Evolutionary conservation across 495 filamentous ascomycete species (phyloP).

Genomic region (Ascobolus immersus): DNA sequence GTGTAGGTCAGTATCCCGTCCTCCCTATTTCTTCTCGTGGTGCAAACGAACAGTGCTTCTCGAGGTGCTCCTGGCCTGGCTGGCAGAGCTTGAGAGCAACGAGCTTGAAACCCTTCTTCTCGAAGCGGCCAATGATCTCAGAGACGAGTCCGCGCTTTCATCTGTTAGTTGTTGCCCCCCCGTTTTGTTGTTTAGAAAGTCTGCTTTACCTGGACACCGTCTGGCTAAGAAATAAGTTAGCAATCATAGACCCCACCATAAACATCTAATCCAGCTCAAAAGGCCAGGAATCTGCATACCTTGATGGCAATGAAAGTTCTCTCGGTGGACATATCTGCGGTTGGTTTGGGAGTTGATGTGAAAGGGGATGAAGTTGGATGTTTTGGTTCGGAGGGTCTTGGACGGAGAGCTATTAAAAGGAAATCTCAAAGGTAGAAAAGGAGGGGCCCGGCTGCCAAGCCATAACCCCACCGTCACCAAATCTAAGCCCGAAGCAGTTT

Average conservation of each 20-base stretch:
- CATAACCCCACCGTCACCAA: no score
- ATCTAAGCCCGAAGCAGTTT: no score
- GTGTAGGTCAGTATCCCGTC: slow-evolving; percentile 14
- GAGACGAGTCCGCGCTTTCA: slow-evolving; percentile 78
- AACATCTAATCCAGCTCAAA: neutral
- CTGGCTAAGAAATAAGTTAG: slow-evolving; percentile 34
- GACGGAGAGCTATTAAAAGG: no score
- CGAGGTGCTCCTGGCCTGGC: slow-evolving; percentile 75
- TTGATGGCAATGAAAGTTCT: slow-evolving; percentile 92
- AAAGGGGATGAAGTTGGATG: neutral
- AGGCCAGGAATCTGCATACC: neutral
- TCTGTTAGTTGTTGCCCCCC: slow-evolving; percentile 9
- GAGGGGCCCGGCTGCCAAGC: no score
- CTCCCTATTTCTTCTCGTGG: neutral
- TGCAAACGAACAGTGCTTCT: slow-evolving; percentile 59
- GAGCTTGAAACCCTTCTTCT: slow-evolving; percentile 80
- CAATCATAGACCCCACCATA: no score
- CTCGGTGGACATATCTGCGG: neutral
- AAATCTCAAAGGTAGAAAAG: neutral
- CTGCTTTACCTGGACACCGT: slow-evolving; percentile 97
- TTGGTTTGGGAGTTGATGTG: neutral
- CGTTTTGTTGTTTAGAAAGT: slow-evolving; percentile 9
- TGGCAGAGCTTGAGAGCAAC: slow-evolving; percentile 81
- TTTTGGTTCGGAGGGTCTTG: no score
- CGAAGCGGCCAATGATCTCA: slow-evolving; percentile 89